A percentile compares a stretch with the other conserved stretches of the same genome.
These are phyloP conservation scores for Penicillium sp. DNA, from an alignment of 2,329 filamentous ascomycete species.

Conservation along the genomic window DNA sequence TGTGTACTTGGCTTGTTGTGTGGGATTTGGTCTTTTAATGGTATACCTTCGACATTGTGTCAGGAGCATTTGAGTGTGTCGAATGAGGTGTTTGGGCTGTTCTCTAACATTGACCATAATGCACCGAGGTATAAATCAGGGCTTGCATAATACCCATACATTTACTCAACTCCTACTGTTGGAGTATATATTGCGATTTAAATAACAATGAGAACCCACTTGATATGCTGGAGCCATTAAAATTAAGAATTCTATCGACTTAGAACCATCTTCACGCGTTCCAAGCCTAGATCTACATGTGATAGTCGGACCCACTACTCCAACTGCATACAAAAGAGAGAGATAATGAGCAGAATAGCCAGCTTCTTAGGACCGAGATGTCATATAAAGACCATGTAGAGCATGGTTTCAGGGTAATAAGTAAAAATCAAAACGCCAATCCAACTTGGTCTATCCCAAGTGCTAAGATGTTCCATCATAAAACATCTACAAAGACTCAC, in stretches of 20 bases:
- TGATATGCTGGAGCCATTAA: not conserved
- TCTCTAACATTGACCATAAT: not conserved
- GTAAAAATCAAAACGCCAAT: not conserved
- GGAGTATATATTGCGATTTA: not conserved
- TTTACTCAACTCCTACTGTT: not conserved
- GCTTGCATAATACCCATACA: not conserved
- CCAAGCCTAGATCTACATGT: not conserved
- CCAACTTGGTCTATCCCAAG: not conserved
- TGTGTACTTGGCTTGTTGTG: conserved; percentile 72
- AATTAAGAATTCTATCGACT: not conserved
- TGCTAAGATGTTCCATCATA: not conserved
- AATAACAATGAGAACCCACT: not conserved
- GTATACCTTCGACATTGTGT: not conserved
- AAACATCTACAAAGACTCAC: conserved; percentile 33
- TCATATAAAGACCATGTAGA: not conserved
- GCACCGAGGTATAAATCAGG: not conserved
- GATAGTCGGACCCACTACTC: not conserved
- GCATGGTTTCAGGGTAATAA: not conserved
- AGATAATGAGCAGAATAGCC: not conserved
- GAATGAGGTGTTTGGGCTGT: not conserved
- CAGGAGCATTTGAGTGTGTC: not conserved
- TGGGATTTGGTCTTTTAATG: conserved; percentile 69
- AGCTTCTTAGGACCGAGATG: not conserved
- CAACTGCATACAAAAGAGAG: conserved; percentile 1
- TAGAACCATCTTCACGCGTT: not conserved